Percentiles rank a stretch among this genome's conserved stretches.
Conservation (phyloP, 1,284 basidiomycete genomes). For the Rhodotorula sp. region DNA sequence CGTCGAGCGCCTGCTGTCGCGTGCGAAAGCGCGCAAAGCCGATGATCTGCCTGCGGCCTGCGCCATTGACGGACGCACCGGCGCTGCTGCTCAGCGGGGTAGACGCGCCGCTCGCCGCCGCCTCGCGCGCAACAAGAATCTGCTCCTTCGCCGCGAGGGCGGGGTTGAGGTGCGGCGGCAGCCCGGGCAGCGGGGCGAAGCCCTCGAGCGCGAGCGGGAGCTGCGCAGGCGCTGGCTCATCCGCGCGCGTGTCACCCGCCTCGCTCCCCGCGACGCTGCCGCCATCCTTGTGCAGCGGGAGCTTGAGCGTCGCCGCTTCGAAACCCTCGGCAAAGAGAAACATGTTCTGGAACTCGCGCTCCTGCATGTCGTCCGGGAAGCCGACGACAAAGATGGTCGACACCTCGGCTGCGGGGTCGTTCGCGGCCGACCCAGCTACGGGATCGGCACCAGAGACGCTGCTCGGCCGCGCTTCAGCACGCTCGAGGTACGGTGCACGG, state of each 20-base stretch:
- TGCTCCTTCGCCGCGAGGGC: not conserved
- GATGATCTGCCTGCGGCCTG: conserved; percentile 76
- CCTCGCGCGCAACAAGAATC: not conserved
- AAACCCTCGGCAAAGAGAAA: conserved; percentile 95
- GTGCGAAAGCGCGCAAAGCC: conserved; percentile 96
- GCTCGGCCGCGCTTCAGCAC: not conserved
- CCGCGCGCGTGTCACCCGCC: conserved; percentile 44
- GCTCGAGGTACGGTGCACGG: not conserved
- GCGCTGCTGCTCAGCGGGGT: not conserved
- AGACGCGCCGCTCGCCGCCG: not conserved
- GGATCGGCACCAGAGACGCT: conserved; percentile 3
- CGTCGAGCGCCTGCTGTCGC: conserved; percentile 80
- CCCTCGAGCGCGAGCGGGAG: conserved; percentile 33
- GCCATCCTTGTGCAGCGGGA: conserved; percentile 65
- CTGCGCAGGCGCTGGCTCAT: not conserved
- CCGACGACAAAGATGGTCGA: conserved; percentile 98
- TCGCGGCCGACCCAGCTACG: not conserved
- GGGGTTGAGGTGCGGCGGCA: conserved; percentile 12
- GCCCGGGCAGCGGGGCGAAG: conserved; percentile 42
- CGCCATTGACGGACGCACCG: not conserved
- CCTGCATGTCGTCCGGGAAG: conserved; percentile 93
- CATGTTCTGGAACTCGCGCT: conserved; percentile 97
- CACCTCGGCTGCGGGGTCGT: conserved; percentile 70
- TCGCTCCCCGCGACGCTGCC: conserved; percentile 6
- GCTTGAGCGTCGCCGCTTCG: conserved; percentile 96